phyloP scores from a whole-genome alignment of 441 rosid species.

The Gossypium gossypioides region DNA sequence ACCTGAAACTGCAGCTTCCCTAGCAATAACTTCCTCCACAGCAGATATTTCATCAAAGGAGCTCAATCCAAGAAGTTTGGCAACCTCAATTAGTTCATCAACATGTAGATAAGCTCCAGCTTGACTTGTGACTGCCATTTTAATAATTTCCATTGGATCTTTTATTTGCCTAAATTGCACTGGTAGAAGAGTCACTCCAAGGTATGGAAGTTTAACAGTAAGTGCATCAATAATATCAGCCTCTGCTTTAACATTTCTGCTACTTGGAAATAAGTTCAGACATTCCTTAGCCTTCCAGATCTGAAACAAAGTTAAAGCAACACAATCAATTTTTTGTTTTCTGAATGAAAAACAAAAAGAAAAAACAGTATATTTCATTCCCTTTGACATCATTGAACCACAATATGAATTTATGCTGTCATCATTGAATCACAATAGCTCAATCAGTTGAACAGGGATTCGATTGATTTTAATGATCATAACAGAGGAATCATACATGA shows the following conservation, averaged over 20 bases:
- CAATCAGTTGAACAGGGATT: not conserved
- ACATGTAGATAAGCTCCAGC: constrained; percentile 87
- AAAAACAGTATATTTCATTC: not conserved
- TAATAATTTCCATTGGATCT: constrained; percentile 91
- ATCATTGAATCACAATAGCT: not conserved
- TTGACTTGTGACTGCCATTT: constrained; percentile 86
- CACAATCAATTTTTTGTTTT: constrained; percentile 4
- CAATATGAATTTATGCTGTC: not conserved
- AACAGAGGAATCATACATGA: not conserved
- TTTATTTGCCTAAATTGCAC: constrained; percentile 91
- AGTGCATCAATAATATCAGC: constrained; percentile 74
- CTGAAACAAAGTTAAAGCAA: constrained; percentile 36
- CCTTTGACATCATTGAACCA: not conserved
- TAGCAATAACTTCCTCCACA: constrained; percentile 94
- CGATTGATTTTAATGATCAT: not conserved
- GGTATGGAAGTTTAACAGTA: constrained; percentile 81
- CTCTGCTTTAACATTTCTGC: constrained; percentile 79
- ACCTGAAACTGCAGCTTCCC: constrained; percentile 97
- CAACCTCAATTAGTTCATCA: constrained; percentile 85
- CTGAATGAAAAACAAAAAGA: not conserved
- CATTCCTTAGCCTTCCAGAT: constrained; percentile 99
- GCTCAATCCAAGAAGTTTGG: constrained; percentile 84
- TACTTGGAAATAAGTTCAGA: constrained; percentile 68
- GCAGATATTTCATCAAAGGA: constrained; percentile 67
- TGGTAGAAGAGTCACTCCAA: constrained; percentile 88